Conservation (phyloP, 768 basidiomycete species). For the Termitomyces sp. region DNA sequence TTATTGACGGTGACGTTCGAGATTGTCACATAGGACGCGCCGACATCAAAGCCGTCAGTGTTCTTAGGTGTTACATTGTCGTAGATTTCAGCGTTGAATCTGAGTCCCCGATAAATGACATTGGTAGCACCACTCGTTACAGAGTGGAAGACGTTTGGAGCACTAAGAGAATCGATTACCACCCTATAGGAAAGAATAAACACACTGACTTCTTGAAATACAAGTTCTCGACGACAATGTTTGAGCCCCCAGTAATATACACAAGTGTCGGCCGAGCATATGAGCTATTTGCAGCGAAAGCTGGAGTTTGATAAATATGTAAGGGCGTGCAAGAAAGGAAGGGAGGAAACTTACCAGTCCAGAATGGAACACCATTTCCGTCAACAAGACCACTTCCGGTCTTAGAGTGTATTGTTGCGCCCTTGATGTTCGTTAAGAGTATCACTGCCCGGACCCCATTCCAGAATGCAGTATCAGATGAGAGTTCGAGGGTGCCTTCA, state of each 20-base stretch:
- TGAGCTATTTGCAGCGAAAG: slow-evolving; percentile 23
- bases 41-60: slow-evolving; percentile 29
- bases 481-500: slow-evolving; percentile 27
- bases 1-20: slow-evolving; percentile 23
- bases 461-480: slow-evolving; percentile 24
- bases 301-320: slow-evolving; percentile 4
- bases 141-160: slow-evolving; percentile 27
- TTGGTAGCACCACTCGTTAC: slow-evolving; percentile 24
- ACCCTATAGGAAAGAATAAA: background rate
- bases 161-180: background rate
- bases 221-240: slow-evolving; percentile 25
- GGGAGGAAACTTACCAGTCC: slow-evolving; percentile 17
- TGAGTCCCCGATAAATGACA: slow-evolving; percentile 20
- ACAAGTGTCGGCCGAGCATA: slow-evolving; percentile 26
- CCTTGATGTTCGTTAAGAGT: slow-evolving; percentile 19
- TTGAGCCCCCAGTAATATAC: slow-evolving; percentile 23
- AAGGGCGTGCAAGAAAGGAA: background rate
- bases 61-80: slow-evolving; percentile 24
- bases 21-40: slow-evolving; percentile 25
- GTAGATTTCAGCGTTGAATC: slow-evolving; percentile 23
- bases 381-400: slow-evolving; percentile 27
- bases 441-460: slow-evolving; percentile 22
- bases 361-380: slow-evolving; percentile 28
- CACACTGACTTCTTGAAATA: slow-evolving; percentile 22
- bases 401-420: slow-evolving; percentile 23